Base-by-base conservation (phyloP, 495 filamentous ascomycete species). In the Trichocladium antarcticum region DNA sequence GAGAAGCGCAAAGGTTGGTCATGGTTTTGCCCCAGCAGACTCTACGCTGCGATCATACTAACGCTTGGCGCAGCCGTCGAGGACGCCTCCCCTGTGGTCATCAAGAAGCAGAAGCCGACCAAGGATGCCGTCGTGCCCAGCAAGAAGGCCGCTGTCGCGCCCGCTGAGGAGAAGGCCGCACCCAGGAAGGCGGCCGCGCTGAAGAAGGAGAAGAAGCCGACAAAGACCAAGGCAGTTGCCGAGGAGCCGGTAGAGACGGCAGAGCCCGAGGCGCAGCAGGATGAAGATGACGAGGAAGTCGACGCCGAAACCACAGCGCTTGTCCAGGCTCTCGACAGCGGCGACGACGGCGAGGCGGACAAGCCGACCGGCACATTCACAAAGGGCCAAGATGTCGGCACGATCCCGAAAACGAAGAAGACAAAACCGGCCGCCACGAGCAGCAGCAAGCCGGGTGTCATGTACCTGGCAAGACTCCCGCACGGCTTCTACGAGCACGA, bases 401-500 rank as follows among this genome's bases (percentile, higher is more conserved):
- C 81, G 47, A 60, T 70, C 43, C 77, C 77, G 45, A 79, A 83
- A 64, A 76, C 81, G 54, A 57, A 61, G 43, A 75, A 81, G 65
- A 59, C 63, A 47, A 55, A 54, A 44, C 27, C 40, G 17, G 10
- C 52, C 41, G 32, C 36, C 50, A 50, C 54, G 4, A 57, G 55
- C 37, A 61, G 64, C 45, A 73, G 73, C 22, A 79, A 77, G 38
- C 83, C 83, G 1, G 88, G 89, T 21, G 81, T 90, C 34, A 74
- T 96, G 57, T 96, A 94, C 66, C 71, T 98, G 57, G 89, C 85
- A 32, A 84, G 85, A 43, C 84, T 95, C 42, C 90, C 90, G 17
- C 90, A 79, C 54, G 92, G 93, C 67, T 97, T 98, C 76, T 96
- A 88, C 74, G 93, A 97, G 69, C 78, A 87, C 61, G 83, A 97